Conservation (phyloP, 768 basidiomycete species). For the Trametes cubensis region DNA sequence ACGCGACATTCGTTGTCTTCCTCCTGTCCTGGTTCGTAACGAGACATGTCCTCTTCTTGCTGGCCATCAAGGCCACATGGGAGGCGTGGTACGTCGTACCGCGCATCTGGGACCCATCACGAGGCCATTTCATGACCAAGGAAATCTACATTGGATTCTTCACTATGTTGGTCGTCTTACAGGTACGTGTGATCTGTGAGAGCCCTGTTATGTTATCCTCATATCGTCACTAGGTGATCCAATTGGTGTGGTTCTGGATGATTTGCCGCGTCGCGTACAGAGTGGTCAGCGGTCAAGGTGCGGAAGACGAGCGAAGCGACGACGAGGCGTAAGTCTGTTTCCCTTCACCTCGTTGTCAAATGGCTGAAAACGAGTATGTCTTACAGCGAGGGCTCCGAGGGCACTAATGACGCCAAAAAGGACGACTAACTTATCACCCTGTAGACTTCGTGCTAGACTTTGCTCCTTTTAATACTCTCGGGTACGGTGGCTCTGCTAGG, state of each 20-base stretch:
- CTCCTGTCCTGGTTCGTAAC: constrained; percentile 90
- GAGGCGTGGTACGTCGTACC: constrained; percentile 54
- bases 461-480: constrained; percentile 22
- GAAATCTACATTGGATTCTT: constrained; percentile 51
- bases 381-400: constrained; percentile 31
- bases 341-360: neutral
- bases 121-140: constrained; percentile 58
- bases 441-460: constrained; percentile 20
- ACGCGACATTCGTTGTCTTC: constrained; percentile 78
- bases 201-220: constrained; percentile 9
- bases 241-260: constrained; percentile 84
- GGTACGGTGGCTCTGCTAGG: constrained; percentile 6
- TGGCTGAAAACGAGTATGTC: constrained; percentile 3
- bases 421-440: constrained; percentile 24
- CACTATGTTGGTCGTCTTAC: constrained; percentile 56
- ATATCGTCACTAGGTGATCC: constrained; percentile 54
- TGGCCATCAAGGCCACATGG: constrained; percentile 66
- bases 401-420: constrained; percentile 34
- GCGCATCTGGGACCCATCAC: constrained; percentile 60
- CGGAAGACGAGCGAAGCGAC: constrained; percentile 85
- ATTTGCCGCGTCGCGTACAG: constrained; percentile 83
- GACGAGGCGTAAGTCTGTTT: constrained; percentile 61
- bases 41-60: constrained; percentile 79
- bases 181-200: constrained; percentile 48
- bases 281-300: constrained; percentile 73